Percentiles rank a stretch among this genome's conserved stretches.
phyloP scores from a whole-genome alignment of 768 basidiomycete species.

The Tulasnella sp. region DNA sequence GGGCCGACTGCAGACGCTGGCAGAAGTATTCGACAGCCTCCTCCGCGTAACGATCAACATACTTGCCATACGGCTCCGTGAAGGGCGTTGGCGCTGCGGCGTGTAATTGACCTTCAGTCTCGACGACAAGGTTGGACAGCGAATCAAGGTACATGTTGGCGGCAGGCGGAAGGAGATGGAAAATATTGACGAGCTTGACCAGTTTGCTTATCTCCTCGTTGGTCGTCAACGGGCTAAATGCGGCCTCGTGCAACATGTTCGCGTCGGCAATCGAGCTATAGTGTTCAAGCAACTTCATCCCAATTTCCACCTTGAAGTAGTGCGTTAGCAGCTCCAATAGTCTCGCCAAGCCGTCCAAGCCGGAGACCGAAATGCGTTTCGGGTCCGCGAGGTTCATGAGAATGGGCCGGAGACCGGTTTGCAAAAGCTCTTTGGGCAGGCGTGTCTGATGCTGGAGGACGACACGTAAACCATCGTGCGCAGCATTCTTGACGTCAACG shows the following conservation, averaged over 20 bases:
- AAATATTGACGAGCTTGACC: conserved; percentile 91
- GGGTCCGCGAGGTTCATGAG: conserved; percentile 97
- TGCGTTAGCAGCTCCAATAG: conserved; percentile 89
- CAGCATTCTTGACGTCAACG: conserved; percentile 85
- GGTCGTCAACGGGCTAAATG: conserved; percentile 66
- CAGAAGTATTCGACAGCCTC: conserved; percentile 82
- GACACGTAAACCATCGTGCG: conserved; percentile 83
- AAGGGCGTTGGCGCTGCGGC: conserved; percentile 85
- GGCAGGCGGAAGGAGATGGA: conserved; percentile 86
- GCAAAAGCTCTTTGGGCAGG: conserved; percentile 86
- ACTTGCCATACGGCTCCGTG: conserved; percentile 82
- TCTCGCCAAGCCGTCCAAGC: conserved; percentile 85
- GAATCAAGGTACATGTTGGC: conserved; percentile 85
- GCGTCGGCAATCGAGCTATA: conserved; percentile 88
- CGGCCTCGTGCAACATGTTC: conserved; percentile 65
- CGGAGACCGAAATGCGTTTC: conserved; percentile 81
- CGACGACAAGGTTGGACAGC: conserved; percentile 77
- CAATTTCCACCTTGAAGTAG: conserved; percentile 99
- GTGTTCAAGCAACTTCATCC: conserved; percentile 91
- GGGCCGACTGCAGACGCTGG: conserved; percentile 59
- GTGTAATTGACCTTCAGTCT: conserved; percentile 83
- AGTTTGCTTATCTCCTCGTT: conserved; percentile 88
- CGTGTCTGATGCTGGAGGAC: conserved; percentile 82
- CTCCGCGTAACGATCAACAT: conserved; percentile 76
- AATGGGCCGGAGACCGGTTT: conserved; percentile 90